These are phyloP conservation scores for Neopestalotiopsis rosae DNA, from an alignment of 2,329 filamentous ascomycete species.

Conservation along the genomic window DNA sequence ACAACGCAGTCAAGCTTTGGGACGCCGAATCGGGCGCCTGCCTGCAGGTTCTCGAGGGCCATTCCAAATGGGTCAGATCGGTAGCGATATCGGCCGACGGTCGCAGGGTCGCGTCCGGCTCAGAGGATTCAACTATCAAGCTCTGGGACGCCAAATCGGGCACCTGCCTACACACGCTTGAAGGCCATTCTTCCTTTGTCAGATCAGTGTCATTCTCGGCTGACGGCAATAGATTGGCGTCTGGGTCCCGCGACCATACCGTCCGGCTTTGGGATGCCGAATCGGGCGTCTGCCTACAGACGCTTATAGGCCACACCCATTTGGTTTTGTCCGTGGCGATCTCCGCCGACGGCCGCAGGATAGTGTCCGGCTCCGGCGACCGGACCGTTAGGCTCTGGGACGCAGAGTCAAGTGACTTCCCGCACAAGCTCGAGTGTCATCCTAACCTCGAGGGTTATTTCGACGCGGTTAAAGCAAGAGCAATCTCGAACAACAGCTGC, in stretches of 20 bases:
- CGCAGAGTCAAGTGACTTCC: too few species aligned
- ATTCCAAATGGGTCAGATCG: background rate
- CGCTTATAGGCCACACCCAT: too few species aligned
- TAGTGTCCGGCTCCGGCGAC: too few species aligned
- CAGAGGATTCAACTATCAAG: background rate
- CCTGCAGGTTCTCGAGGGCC: background rate
- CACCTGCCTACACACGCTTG: background rate
- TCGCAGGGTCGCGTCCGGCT: background rate
- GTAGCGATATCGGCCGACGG: background rate
- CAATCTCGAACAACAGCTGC: conserved; percentile 20
- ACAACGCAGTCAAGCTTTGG: conserved; percentile 21
- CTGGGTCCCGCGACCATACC: background rate
- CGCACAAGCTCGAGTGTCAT: too few species aligned
- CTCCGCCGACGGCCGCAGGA: too few species aligned
- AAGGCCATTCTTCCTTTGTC: background rate
- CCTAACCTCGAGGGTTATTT: too few species aligned
- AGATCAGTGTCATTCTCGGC: background rate
- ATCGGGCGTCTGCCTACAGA: background rate
- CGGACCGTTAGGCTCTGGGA: too few species aligned
- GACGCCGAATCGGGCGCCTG: background rate
- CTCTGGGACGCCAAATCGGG: background rate
- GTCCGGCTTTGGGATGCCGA: background rate
- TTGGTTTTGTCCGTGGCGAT: too few species aligned
- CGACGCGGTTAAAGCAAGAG: background rate
- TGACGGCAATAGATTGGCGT: background rate